Conservation (phyloP, 1,139 yeast genomes). For the Yamadazyma sp. region DNA sequence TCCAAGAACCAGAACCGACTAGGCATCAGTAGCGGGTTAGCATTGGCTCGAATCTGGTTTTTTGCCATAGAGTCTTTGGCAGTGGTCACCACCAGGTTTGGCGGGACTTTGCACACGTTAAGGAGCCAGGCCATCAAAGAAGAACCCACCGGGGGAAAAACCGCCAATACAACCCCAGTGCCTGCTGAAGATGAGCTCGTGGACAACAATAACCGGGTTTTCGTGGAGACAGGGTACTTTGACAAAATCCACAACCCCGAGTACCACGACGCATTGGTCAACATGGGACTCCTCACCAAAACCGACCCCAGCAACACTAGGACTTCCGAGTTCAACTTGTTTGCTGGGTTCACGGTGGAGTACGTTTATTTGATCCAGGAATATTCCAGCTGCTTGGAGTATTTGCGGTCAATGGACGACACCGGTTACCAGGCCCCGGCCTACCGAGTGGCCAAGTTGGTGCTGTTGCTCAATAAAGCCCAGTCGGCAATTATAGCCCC, state of each 20-base stretch:
- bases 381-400: slow-evolving; percentile 25
- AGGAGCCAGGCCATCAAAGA: neutral
- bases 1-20: slow-evolving; percentile 15
- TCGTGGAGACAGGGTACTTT: slow-evolving; percentile 36
- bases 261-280: slow-evolving; percentile 33
- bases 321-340: slow-evolving; percentile 32
- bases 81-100: slow-evolving; percentile 29
- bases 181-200: slow-evolving; percentile 8
- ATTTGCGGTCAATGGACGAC: slow-evolving; percentile 15
- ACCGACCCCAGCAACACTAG: slow-evolving; percentile 8
- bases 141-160: too few relatives aligned
- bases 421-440: slow-evolving; percentile 20
- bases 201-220: slow-evolving; percentile 20
- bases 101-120: slow-evolving; percentile 24
- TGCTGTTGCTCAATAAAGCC: slow-evolving; percentile 26
- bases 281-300: slow-evolving; percentile 28
- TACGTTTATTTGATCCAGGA: slow-evolving; percentile 30
- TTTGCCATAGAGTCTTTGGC: slow-evolving; percentile 44
- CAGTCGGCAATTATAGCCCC: slow-evolving; percentile 24
- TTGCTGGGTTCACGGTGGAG: slow-evolving; percentile 32
- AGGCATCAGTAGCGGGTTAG: slow-evolving; percentile 35
- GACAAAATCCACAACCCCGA: slow-evolving; percentile 26
- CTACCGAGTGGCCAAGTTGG: slow-evolving; percentile 22
- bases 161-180: too few relatives aligned
- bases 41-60: slow-evolving; percentile 47